Percentiles rank a stretch among this genome's conserved stretches.
These are phyloP conservation scores for Crithidia expoeki DNA, from an alignment of 208 protist species.

Conservation along the genomic window DNA sequence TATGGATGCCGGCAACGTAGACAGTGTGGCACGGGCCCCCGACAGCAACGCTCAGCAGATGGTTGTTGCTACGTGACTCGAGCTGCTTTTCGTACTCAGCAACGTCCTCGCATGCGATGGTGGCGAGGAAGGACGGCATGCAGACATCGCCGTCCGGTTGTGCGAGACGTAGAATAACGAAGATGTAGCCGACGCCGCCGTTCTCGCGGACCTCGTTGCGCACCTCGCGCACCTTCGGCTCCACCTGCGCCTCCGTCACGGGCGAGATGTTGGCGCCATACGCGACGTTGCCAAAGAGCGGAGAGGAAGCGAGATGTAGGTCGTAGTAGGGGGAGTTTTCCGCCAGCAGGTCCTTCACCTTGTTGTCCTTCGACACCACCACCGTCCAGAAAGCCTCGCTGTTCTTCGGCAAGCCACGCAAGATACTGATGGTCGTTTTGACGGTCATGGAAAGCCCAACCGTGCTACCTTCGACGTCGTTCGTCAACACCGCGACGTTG, in stretches of 20 bases:
- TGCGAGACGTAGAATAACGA: constrained; percentile 37
- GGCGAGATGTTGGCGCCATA: constrained; percentile 35
- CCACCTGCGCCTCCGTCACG: constrained; percentile 32
- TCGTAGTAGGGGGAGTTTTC: constrained; percentile 42
- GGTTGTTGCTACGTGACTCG: constrained; percentile 25
- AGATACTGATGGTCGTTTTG: constrained; percentile 26
- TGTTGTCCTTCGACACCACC: constrained; percentile 40
- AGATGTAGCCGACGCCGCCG: constrained; percentile 34
- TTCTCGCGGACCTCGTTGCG: constrained; percentile 33
- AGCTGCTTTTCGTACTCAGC: constrained; percentile 36
- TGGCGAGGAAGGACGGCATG: constrained; percentile 47
- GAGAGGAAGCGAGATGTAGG: constrained; percentile 52
- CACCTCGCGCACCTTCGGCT: constrained; percentile 39
- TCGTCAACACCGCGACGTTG: constrained; percentile 53
- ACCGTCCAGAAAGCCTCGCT: constrained; percentile 57
- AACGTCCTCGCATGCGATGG: constrained; percentile 35
- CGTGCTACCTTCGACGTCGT: constrained; percentile 37
- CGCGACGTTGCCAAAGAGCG: constrained; percentile 57
- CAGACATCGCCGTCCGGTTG: constrained; percentile 55
- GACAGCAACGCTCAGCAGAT: constrained; percentile 51
- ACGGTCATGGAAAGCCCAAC: constrained; percentile 45
- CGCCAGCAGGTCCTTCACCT: constrained; percentile 56
- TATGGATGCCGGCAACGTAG: constrained; percentile 45
- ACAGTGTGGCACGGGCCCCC: constrained; percentile 58
- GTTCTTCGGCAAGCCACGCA: constrained; percentile 22